Evolutionary conservation across 2,329 filamentous ascomycete genomes (phyloP).

Genomic region (Ilyonectria robusta): DNA sequence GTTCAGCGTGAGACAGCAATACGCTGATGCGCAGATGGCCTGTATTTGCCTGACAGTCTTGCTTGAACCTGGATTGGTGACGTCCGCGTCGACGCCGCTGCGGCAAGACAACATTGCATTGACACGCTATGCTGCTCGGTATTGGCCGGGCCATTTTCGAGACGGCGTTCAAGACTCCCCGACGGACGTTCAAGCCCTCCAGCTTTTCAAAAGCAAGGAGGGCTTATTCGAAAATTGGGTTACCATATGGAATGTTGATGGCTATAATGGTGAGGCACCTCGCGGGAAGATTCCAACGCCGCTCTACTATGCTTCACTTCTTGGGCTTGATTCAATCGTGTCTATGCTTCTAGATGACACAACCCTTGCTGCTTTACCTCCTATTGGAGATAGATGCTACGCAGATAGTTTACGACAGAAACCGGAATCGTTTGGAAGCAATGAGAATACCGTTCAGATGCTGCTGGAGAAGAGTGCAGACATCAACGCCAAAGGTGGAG

Average conservation of each 20-base stretch:
- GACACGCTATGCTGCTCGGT: background rate
- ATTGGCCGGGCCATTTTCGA: slow-evolving; percentile 2
- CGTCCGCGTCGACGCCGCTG: background rate
- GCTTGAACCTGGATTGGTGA: background rate
- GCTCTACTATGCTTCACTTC: slow-evolving; percentile 11
- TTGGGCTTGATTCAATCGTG: slow-evolving; percentile 2
- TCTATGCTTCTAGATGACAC: background rate
- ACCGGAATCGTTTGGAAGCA: too few species aligned
- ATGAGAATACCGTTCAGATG: too few species aligned
- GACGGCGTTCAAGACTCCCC: background rate
- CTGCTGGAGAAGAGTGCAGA: too few species aligned
- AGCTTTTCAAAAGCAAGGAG: slow-evolving; percentile 2
- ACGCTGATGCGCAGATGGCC: background rate
- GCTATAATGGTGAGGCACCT: background rate
- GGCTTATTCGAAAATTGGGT: background rate
- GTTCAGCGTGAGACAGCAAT: background rate
- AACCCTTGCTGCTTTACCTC: background rate
- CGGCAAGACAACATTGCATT: background rate
- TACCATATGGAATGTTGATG: background rate
- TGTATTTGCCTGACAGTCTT: slow-evolving; percentile 11
- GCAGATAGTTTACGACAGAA: too few species aligned
- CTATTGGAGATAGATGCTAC: background rate
- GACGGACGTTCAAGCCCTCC: background rate
- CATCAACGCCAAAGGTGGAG: too few species aligned
- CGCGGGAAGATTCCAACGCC: background rate